A percentile compares a stretch with the other conserved stretches of the same genome.
These are phyloP conservation scores for Pontederia crassipes DNA, from an alignment of 176 grass and related monocot species.

Conservation along the genomic window DNA sequence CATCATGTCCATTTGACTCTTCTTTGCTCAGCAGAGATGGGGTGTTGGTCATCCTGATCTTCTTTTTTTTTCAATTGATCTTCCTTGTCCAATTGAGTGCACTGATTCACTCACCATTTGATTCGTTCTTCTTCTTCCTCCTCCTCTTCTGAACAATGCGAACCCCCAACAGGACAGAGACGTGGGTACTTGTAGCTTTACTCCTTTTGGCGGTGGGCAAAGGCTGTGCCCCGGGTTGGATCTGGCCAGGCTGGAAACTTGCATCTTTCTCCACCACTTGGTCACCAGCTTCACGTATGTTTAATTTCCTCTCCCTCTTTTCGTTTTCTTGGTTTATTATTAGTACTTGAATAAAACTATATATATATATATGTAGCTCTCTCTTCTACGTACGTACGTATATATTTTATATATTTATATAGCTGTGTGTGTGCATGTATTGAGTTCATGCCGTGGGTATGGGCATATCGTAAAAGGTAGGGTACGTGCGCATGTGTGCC, in stretches of 20 bases:
- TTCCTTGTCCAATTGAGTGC: background rate
- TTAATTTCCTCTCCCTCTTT: background rate
- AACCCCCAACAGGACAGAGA: conserved; percentile 62
- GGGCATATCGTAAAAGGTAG: too few species aligned
- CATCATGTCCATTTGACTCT: background rate
- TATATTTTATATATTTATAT: too few species aligned
- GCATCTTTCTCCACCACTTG: conserved; percentile 98
- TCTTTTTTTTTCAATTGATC: background rate
- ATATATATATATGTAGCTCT: too few species aligned
- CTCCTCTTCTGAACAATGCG: background rate
- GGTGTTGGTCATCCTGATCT: conserved; percentile 7
- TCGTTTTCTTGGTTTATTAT: background rate
- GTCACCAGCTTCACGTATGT: conserved; percentile 92
- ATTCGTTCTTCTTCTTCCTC: background rate
- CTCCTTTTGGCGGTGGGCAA: conserved; percentile 93
- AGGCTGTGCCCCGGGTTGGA: conserved; percentile 94
- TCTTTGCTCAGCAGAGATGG: background rate
- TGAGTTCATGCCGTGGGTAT: too few species aligned
- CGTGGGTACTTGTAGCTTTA: conserved; percentile 65
- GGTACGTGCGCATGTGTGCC: too few species aligned
- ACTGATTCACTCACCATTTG: background rate
- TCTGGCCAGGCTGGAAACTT: conserved; percentile 94
- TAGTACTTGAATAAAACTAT: too few species aligned
- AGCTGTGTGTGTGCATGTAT: too few species aligned
- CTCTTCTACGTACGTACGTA: too few species aligned